Conservation (phyloP, 2,329 filamentous ascomycete species). For the Scortechinia acanthostroma region DNA sequence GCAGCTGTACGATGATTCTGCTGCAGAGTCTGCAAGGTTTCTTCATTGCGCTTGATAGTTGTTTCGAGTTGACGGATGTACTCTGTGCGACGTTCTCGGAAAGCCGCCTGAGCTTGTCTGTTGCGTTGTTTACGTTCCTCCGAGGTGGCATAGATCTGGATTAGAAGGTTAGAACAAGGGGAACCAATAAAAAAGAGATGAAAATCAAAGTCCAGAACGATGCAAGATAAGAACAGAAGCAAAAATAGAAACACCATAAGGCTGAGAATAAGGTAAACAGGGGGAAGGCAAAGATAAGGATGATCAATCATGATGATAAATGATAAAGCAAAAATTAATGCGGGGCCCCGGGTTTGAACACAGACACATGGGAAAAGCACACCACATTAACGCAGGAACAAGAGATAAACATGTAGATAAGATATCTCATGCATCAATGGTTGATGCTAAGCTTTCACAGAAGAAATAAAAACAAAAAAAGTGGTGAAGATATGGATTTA, state of each 20-base stretch:
- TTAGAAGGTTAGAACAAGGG: conserved; percentile 4
- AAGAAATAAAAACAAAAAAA: conserved; percentile 4
- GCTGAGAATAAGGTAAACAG: too few relatives aligned
- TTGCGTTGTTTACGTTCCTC: conserved; percentile 98
- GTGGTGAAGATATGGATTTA: too few relatives aligned
- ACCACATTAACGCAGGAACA: too few relatives aligned
- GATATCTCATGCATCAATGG: too few relatives aligned
- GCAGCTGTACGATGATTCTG: conserved; percentile 89
- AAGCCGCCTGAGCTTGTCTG: conserved; percentile 91
- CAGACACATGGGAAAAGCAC: conserved; percentile 4
- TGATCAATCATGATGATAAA: too few relatives aligned
- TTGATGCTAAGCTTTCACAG: too few relatives aligned
- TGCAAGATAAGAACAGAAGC: not conserved
- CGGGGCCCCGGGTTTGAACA: conserved; percentile 16
- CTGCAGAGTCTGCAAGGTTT: conserved; percentile 84
- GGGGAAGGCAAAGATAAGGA: too few relatives aligned
- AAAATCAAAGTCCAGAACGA: conserved; percentile 15
- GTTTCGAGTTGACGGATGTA: conserved; percentile 99
- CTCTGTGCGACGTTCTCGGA: conserved; percentile 91
- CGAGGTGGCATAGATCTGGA: conserved; percentile 92
- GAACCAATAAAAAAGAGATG: conserved; percentile 3
- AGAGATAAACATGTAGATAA: too few relatives aligned
- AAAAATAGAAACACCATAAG: not conserved
- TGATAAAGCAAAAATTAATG: too few relatives aligned
- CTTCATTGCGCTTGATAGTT: conserved; percentile 94